Conservation (phyloP, 2,329 filamentous ascomycete genomes). For the Helotiales sp. region DNA sequence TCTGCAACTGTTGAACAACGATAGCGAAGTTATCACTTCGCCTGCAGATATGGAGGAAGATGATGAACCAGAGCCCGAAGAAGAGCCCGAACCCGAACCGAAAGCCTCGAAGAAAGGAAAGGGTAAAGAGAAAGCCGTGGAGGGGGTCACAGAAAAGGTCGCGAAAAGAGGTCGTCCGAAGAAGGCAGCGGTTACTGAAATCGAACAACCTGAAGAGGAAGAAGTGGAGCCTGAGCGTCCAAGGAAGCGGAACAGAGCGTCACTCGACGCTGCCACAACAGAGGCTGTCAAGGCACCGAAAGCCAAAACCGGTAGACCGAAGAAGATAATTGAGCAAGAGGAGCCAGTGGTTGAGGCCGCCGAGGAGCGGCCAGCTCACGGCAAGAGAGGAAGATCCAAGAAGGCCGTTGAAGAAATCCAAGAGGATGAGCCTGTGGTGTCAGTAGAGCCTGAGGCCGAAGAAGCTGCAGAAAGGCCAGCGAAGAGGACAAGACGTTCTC, state of each 20-base stretch:
- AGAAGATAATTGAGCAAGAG: constrained; percentile 19
- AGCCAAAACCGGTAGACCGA: constrained; percentile 26
- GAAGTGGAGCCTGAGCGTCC: constrained; percentile 26
- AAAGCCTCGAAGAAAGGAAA: constrained; percentile 21
- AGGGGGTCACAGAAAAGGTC: constrained; percentile 23
- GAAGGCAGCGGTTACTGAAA: constrained; percentile 20
- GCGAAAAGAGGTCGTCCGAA: constrained; percentile 31
- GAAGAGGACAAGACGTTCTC: constrained; percentile 22
- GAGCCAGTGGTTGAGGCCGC: constrained; percentile 10
- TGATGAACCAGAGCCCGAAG: constrained; percentile 22
- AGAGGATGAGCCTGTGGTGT: neutral
- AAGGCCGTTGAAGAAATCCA: constrained; percentile 8
- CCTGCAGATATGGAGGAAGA: constrained; percentile 33
- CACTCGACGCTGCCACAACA: constrained; percentile 22
- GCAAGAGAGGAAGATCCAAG: constrained; percentile 11
- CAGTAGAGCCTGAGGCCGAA: constrained; percentile 13
- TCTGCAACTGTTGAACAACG: constrained; percentile 24
- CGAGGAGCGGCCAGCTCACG: constrained; percentile 3
- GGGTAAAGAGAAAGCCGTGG: constrained; percentile 28
- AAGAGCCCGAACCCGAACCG: constrained; percentile 22
- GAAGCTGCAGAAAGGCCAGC: constrained; percentile 15
- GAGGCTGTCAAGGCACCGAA: constrained; percentile 9
- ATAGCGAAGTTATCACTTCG: constrained; percentile 28
- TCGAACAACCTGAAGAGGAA: constrained; percentile 15
- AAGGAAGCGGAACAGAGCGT: constrained; percentile 16